Conservation (phyloP, 345 rosid genomes). For the Hibiscus trionum region DNA sequence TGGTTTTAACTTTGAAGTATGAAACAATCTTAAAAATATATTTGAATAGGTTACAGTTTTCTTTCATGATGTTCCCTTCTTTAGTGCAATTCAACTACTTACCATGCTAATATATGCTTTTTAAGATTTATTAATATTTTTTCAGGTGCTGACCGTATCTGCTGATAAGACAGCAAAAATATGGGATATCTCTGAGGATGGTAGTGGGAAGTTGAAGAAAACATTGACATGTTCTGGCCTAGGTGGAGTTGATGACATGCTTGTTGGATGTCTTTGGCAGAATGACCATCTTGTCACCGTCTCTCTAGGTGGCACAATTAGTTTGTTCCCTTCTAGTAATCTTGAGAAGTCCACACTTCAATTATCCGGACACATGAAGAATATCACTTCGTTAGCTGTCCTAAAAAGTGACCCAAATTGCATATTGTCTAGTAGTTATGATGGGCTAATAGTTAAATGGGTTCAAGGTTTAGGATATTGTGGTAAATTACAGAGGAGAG, state of each 20-base stretch:
- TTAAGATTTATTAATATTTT: neutral
- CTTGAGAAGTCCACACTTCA: slow-evolving; percentile 65
- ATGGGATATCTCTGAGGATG: slow-evolving; percentile 78
- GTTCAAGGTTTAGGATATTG: slow-evolving; percentile 76
- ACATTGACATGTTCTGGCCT: slow-evolving; percentile 58
- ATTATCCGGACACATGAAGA: slow-evolving; percentile 86
- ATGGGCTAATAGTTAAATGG: slow-evolving; percentile 89
- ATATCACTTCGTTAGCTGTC: slow-evolving; percentile 60
- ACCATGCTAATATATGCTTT: neutral
- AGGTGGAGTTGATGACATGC: slow-evolving; percentile 90
- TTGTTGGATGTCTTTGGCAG: slow-evolving; percentile 94
- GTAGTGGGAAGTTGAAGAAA: slow-evolving; percentile 58
- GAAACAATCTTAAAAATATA: neutral
- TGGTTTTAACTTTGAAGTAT: neutral
- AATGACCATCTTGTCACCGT: slow-evolving; percentile 77
- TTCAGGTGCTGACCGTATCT: slow-evolving; percentile 77
- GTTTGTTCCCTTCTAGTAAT: slow-evolving; percentile 65
- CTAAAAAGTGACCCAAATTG: slow-evolving; percentile 53
- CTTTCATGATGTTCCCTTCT: neutral
- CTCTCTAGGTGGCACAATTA: slow-evolving; percentile 87
- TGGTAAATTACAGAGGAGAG: slow-evolving; percentile 68
- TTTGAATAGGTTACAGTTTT: slow-evolving; percentile 9
- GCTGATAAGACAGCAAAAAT: slow-evolving; percentile 96
- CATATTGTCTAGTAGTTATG: slow-evolving; percentile 75
- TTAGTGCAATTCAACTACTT: neutral